Evolutionary conservation across 2,329 filamentous ascomycete genomes (phyloP).

Genomic region (Didymellaceae sp.): DNA sequence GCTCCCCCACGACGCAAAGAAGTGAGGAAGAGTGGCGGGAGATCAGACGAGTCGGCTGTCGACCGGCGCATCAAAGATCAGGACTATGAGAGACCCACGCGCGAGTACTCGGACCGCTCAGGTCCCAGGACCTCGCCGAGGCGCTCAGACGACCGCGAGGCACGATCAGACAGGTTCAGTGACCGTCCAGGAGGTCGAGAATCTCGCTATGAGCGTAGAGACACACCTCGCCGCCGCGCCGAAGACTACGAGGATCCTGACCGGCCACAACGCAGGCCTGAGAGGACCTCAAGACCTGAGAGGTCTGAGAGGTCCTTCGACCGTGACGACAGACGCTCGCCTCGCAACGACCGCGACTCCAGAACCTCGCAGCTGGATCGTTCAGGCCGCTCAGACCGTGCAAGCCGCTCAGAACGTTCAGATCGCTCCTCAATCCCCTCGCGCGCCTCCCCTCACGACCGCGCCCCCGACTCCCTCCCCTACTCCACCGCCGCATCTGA

Average conservation of each 20-base stretch:
- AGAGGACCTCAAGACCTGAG: neutral
- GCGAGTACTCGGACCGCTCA: too few relatives aligned
- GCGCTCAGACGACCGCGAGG: neutral
- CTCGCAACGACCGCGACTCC: slow-evolving; percentile 6
- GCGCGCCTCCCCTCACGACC: slow-evolving; percentile 3
- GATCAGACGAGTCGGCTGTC: slow-evolving; percentile 9
- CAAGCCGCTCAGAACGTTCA: slow-evolving; percentile 1
- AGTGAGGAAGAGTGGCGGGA: slow-evolving; percentile 9
- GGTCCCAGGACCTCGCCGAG: too few relatives aligned
- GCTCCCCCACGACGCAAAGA: slow-evolving; percentile 14
- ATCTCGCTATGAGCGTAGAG: neutral
- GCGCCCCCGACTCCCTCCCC: slow-evolving; percentile 57
- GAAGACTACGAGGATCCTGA: neutral
- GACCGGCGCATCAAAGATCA: slow-evolving; percentile 11
- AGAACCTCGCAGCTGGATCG: slow-evolving; percentile 1
- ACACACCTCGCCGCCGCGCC: neutral
- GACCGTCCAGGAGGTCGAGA: neutral
- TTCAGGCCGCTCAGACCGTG: neutral
- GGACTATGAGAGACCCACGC: slow-evolving; percentile 2
- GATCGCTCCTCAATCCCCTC: slow-evolving; percentile 9
- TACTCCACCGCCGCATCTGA: slow-evolving; percentile 88
- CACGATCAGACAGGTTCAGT: neutral
- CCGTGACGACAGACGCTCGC: slow-evolving; percentile 4
- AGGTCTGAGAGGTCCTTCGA: neutral
- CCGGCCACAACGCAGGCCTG: neutral